These are phyloP conservation scores for Dendrocalamus sinicus DNA, from an alignment of 176 grass and related monocot genomes.

Conservation along the genomic window DNA sequence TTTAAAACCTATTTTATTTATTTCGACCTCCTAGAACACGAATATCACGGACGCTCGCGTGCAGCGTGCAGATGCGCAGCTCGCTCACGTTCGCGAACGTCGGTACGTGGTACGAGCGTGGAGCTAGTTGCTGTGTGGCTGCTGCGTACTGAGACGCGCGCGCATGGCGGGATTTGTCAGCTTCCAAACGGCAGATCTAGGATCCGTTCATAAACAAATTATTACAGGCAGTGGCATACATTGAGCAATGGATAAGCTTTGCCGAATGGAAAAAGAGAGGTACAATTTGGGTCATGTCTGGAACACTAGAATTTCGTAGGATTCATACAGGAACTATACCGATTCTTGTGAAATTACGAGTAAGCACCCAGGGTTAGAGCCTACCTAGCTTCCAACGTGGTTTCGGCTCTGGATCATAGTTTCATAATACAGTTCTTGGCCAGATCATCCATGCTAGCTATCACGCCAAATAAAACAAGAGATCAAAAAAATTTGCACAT, in stretches of 20 bases:
- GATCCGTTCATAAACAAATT: not conserved
- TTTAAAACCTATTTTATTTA: no score
- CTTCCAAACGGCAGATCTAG: not conserved
- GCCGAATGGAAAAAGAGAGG: not conserved
- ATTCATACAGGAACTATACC: not conserved
- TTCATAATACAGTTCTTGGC: not conserved
- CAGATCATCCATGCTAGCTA: not conserved
- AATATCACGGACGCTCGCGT: not conserved
- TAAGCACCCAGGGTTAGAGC: not conserved
- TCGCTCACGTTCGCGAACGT: not conserved
- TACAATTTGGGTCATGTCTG: not conserved
- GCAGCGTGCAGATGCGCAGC: not conserved
- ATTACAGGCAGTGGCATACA: not conserved
- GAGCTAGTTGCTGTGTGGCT: not conserved
- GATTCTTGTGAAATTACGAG: not conserved
- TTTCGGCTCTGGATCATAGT: not conserved
- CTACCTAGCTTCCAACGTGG: not conserved
- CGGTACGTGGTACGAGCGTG: not conserved
- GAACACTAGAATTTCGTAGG: not conserved
- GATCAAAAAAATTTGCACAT: not conserved
- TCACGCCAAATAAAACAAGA: not conserved
- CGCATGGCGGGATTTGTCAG: not conserved
- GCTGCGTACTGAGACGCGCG: not conserved
- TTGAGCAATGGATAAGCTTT: not conserved
- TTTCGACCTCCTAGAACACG: fast-evolving